Percentiles rank a stretch among this genome's conserved stretches.
These are phyloP conservation scores for Vigna trinervia DNA, from an alignment of 306 rosid genomes.

Conservation along the genomic window DNA sequence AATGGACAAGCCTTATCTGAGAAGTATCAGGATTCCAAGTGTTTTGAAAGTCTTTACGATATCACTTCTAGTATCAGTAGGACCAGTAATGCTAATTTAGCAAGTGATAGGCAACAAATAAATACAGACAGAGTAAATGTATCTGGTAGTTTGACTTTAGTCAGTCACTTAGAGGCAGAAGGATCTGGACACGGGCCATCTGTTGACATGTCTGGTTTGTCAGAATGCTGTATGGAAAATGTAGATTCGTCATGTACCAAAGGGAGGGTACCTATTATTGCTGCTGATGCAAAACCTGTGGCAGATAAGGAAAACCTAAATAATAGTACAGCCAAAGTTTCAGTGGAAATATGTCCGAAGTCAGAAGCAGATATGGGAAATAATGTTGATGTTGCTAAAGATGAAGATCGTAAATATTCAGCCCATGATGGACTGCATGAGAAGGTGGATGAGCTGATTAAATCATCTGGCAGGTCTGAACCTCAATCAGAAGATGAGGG, in stretches of 20 bases:
- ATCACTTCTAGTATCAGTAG: slow-evolving; percentile 65
- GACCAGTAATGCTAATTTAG: slow-evolving; percentile 56
- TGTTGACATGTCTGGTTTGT: slow-evolving; percentile 48
- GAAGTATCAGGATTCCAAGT: slow-evolving; percentile 54
- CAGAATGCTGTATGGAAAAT: slow-evolving; percentile 42
- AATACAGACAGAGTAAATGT: slow-evolving; percentile 52
- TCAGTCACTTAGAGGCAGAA: slow-evolving; percentile 55
- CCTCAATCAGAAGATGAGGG: slow-evolving; percentile 64
- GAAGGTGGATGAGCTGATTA: slow-evolving; percentile 54
- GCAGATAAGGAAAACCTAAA: slow-evolving; percentile 37
- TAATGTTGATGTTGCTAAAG: slow-evolving; percentile 47
- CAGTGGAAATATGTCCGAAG: slow-evolving; percentile 48
- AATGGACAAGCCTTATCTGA: slow-evolving; percentile 52
- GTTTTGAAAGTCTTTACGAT: slow-evolving; percentile 64
- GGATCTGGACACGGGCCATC: slow-evolving; percentile 53
- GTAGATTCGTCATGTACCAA: slow-evolving; percentile 33
- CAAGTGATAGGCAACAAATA: slow-evolving; percentile 48
- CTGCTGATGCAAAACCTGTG: slow-evolving; percentile 50
- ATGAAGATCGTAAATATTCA: slow-evolving; percentile 52
- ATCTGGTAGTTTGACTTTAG: slow-evolving; percentile 61
- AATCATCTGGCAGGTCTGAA: slow-evolving; percentile 45
- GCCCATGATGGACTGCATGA: slow-evolving; percentile 53
- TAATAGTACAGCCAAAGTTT: slow-evolving; percentile 42
- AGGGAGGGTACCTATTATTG: slow-evolving; percentile 47
- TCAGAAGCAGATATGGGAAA: slow-evolving; percentile 55